These are phyloP conservation scores for Allomyces macrogynus DNA, from an alignment of 192 early-diverging fungal genomes.

Conservation along the genomic window DNA sequence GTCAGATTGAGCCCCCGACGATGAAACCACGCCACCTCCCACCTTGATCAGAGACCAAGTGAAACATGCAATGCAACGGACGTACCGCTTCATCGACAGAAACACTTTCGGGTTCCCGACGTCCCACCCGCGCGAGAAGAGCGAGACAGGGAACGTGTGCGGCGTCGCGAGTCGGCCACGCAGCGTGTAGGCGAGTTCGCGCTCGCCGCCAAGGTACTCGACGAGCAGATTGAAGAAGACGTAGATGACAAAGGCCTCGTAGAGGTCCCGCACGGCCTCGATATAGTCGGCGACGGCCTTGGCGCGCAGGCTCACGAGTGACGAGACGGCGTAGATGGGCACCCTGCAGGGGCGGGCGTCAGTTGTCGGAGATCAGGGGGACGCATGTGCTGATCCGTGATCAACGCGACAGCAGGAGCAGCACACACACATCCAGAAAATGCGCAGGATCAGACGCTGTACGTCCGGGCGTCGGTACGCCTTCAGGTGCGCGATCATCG, in stretches of 20 bases:
- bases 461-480: constrained; percentile 26
- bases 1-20: too few relatives aligned
- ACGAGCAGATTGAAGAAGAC: constrained; percentile 77
- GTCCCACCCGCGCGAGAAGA: constrained; percentile 19
- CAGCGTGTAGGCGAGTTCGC: constrained; percentile 57
- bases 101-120: constrained; percentile 73
- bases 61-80: neutral
- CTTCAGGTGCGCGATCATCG: constrained; percentile 21
- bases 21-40: too few relatives aligned
- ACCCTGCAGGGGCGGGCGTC: constrained; percentile 27
- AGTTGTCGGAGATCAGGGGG: neutral
- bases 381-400: neutral
- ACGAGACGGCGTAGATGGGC: constrained; percentile 72
- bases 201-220: constrained; percentile 74
- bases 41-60: too few relatives aligned
- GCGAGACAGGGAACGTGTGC: constrained; percentile 61
- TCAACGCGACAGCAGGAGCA: neutral
- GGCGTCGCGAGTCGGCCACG: constrained; percentile 52
- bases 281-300: constrained; percentile 55
- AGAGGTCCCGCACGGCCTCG: constrained; percentile 77
- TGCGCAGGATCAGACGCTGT: constrained; percentile 48
- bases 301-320: constrained; percentile 56
- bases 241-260: constrained; percentile 92
- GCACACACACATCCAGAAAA: constrained; percentile 25
- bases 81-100: constrained; percentile 49